A percentile compares a stretch with the other conserved stretches of the same genome.
Conservation (phyloP, 169 alveolate species). For the Fabrea salina region DNA sequence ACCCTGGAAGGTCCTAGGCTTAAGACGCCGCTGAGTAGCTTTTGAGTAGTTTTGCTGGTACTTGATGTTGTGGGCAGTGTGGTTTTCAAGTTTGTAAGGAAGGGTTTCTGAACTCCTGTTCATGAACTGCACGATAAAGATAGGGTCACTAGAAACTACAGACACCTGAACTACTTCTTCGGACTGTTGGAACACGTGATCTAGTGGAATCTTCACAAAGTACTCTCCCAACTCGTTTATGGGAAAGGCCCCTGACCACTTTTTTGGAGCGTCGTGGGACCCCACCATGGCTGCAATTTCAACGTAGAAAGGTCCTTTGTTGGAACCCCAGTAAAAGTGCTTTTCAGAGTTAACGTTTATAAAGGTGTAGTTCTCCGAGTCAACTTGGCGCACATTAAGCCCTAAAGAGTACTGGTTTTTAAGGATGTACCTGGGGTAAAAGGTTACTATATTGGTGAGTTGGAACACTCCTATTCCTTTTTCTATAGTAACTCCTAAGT, state of each 20-base stretch:
- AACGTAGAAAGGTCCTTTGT: background rate
- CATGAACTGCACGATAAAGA: conserved; percentile 7
- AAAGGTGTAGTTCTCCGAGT: no score
- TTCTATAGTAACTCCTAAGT: conserved; percentile 33
- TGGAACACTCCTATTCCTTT: conserved; percentile 30
- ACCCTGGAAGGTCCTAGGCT: background rate
- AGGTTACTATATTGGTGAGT: conserved; percentile 16
- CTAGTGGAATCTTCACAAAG: background rate
- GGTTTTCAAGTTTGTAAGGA: conserved; percentile 23
- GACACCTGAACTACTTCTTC: background rate
- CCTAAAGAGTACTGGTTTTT: background rate
- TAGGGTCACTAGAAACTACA: conserved; percentile 2
- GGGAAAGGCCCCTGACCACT: conserved; percentile 23
- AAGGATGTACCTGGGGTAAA: conserved; percentile 3
- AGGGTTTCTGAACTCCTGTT: background rate
- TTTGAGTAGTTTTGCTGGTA: background rate
- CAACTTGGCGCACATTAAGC: background rate
- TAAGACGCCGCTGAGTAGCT: background rate
- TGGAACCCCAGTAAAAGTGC: background rate
- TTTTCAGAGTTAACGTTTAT: background rate
- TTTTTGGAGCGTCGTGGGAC: background rate
- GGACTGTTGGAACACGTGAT: background rate
- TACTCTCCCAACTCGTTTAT: conserved; percentile 17
- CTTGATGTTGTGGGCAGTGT: conserved; percentile 2
- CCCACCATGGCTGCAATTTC: background rate